A percentile compares a stretch with the other conserved stretches of the same genome.
These are phyloP conservation scores for Hemileia vastatrix DNA, from an alignment of 1,284 basidiomycete species.

Conservation along the genomic window DNA sequence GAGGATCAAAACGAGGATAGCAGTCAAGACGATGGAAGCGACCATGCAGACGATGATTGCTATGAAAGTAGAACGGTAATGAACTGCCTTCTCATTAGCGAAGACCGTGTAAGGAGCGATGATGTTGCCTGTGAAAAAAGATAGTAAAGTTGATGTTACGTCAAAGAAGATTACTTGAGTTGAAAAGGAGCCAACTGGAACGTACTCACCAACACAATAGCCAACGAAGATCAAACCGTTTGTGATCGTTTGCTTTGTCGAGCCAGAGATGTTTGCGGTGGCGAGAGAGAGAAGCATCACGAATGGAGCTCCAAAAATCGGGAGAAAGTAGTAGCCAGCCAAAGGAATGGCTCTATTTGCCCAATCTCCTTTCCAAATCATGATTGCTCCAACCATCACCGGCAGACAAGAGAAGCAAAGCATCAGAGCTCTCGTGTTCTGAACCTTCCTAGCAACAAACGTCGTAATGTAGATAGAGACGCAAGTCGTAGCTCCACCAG, in stretches of 20 bases:
- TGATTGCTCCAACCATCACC: conserved; percentile 48
- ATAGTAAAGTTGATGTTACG: not conserved
- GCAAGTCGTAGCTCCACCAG: conserved; percentile 46
- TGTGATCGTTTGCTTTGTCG: conserved; percentile 32
- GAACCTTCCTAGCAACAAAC: conserved; percentile 44
- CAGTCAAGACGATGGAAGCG: conserved; percentile 28
- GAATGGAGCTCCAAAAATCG: conserved; percentile 50
- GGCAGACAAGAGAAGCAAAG: conserved; percentile 49
- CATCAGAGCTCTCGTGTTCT: conserved; percentile 46
- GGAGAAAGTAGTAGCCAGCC: conserved; percentile 48
- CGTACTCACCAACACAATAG: conserved; percentile 26
- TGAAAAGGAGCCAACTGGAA: too few relatives aligned
- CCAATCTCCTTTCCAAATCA: conserved; percentile 49
- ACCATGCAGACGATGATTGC: conserved; percentile 33
- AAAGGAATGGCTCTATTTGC: conserved; percentile 47
- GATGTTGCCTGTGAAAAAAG: conserved; percentile 25
- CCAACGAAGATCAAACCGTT: conserved; percentile 30
- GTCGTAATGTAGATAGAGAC: conserved; percentile 48
- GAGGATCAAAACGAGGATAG: conserved; percentile 25
- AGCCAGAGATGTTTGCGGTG: conserved; percentile 31
- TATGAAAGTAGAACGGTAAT: conserved; percentile 29
- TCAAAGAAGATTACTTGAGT: too few relatives aligned
- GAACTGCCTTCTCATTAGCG: conserved; percentile 26
- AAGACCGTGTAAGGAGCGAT: conserved; percentile 28
- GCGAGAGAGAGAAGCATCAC: conserved; percentile 45